These are phyloP conservation scores for Berkeleyomyces basicola DNA, from an alignment of 2,329 filamentous ascomycete species.

Conservation along the genomic window DNA sequence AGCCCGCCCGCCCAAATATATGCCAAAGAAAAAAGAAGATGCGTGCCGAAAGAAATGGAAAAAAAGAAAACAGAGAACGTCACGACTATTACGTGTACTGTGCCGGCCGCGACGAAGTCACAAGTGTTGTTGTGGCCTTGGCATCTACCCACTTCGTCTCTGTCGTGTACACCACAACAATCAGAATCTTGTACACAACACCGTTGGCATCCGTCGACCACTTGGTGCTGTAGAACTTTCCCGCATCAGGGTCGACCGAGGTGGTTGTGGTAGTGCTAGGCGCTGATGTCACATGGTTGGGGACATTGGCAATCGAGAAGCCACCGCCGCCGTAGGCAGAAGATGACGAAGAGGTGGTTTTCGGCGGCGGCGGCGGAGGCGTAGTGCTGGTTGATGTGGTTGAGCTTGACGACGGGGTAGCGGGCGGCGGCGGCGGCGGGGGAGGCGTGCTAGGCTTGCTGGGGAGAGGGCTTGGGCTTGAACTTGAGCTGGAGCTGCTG, in stretches of 20 bases:
- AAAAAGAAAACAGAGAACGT: neutral
- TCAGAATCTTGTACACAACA: conserved; percentile 38
- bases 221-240: conserved; percentile 30
- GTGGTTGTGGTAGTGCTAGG: conserved; percentile 13
- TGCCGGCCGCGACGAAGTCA: neutral
- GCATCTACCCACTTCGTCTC: conserved; percentile 30
- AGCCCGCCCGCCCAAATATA: neutral
- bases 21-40: neutral
- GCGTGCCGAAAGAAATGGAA: neutral
- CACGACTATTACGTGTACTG: neutral
- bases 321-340: neutral
- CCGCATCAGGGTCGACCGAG: conserved; percentile 22
- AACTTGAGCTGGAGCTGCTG: neutral
- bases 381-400: neutral
- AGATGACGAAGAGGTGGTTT: neutral
- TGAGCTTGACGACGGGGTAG: neutral
- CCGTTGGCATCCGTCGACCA: conserved; percentile 31
- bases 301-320: neutral
- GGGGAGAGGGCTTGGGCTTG: conserved; percentile 3
- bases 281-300: neutral
- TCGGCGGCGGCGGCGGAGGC: neutral
- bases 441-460: neutral
- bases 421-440: conserved; percentile 10
- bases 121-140: neutral
- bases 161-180: conserved; percentile 38